These are phyloP conservation scores for Polyporus tsugae DNA, from an alignment of 1,284 basidiomycete genomes.

Conservation along the genomic window DNA sequence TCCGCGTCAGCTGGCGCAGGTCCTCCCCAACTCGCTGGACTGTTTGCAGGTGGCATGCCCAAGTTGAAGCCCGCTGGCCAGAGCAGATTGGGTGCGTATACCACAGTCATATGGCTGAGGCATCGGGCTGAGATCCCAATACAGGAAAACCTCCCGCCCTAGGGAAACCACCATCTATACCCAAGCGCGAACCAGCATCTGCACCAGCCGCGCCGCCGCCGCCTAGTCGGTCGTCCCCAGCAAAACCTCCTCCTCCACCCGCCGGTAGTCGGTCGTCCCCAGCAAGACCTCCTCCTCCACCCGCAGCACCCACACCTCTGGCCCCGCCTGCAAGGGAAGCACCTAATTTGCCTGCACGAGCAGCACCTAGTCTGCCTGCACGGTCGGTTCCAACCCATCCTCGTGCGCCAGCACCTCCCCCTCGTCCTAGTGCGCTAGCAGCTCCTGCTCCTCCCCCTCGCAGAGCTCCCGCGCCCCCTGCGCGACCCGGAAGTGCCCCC, in stretches of 20 bases:
- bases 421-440: conserved; percentile 42
- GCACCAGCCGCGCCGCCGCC: conserved; percentile 44
- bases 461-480: conserved; percentile 39
- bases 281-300: conserved; percentile 37
- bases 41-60: conserved; percentile 93
- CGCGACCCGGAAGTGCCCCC: conserved; percentile 38
- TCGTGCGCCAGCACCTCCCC: conserved; percentile 39
- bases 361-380: conserved; percentile 36
- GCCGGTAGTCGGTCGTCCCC: conserved; percentile 39
- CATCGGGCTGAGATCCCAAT: conserved; percentile 1
- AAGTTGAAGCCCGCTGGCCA: conserved; percentile 84
- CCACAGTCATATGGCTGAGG: conserved; percentile 15
- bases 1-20: conserved; percentile 58
- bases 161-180: conserved; percentile 74
- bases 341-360: conserved; percentile 34
- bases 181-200: conserved; percentile 51
- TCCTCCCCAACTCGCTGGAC: conserved; percentile 81
- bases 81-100: conserved; percentile 58
- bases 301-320: conserved; percentile 29
- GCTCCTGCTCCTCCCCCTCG: conserved; percentile 48
- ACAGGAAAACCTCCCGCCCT: conserved; percentile 69
- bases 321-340: conserved; percentile 33
- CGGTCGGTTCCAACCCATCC: conserved; percentile 37
- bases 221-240: conserved; percentile 42
- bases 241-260: conserved; percentile 39